Base-by-base conservation (phyloP, 768 basidiomycete species). In the Pleurotus citrinopileatus region DNA sequence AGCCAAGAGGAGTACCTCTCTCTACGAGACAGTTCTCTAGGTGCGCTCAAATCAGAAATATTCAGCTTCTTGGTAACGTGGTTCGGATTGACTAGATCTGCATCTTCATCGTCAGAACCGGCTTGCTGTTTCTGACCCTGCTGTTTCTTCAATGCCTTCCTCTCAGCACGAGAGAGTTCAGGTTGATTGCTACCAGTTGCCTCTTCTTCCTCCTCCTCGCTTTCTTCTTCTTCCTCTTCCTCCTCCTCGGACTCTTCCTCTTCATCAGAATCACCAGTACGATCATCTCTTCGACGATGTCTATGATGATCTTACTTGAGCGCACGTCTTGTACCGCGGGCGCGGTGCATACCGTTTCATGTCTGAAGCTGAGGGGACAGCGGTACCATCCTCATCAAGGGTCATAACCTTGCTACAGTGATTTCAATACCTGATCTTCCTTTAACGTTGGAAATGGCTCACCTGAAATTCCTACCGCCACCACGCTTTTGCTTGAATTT, bases 401-500 rank as follows among this genome's bases (percentile, higher is more conserved):
- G 63, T 72, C 70, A 89, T 75, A 60, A 86, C 70, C 65, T 81
- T 81, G 65, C 86, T 89, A 59, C 9, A 60, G 34, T 45, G 17
- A 34, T 34, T 17, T 27, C 36, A 23, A 3, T 32, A 60, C 28
- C n/a, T 29, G 17, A 37, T 46, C n/a, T n/a, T n/a, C n/a, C n/a
- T n/a, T n/a, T n/a, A n/a, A n/a, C 42, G 19, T 48, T 34, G 3
- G 32, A 34, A 34, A 34, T 9, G 2, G 52, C 65, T 47, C 63
- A 87, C 83, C 90, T 90, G 70, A 94, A 95, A 66, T 74, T 85
- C 57, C 93, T 82, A 48, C 93, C 93, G 32, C 93, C 93, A 60
- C 93, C 93, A 48, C 93, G 89, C 65, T 86, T 89, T 60, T 83
- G 77, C 79, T 94, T 94, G 74, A 81, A 91, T 70, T 87, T 91